Base-by-base conservation (phyloP, 2,329 filamentous ascomycete genomes). In the Ceratocystis variospora region DNA sequence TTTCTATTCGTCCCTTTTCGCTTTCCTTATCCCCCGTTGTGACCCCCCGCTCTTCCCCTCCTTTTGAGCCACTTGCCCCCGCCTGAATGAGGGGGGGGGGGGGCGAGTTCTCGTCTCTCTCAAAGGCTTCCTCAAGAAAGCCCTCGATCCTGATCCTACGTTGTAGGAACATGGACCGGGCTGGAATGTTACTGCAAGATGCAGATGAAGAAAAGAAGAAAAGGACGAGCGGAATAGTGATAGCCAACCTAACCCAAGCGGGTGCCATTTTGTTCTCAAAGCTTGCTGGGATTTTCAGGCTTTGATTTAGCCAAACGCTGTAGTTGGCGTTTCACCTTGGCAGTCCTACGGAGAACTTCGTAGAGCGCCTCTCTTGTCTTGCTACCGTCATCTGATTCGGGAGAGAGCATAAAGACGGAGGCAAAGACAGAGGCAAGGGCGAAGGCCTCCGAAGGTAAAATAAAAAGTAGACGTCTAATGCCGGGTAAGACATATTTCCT, bases 101-200 rank as follows among this genome's bases (percentile, higher is more conserved):
- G 22, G 22, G 22, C 22, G 28, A 28, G 28, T 28, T 33, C 12
- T 59, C 55, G 15, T 37, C 55, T n/a, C 46, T 22, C n/a, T 22
- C 19, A 17, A n/a, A n/a, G 17, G 19, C 19, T 53, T 10, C 12
- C 48, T 19, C 31, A n/a, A 59, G 25, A 33, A 59, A 59, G 55
- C 25, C 33, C 31, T 59, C 55, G 33, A 59, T 59, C 55, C 55
- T 59, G 31, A 59, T 59, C 55, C 55, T 59, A 33, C 55, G 55
- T 33, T 59, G 55, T n/a, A 37, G 55, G n/a, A 10, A 37, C 55
- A 59, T 59, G 55, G 55, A 5, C 31, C 55, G 25, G 22, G 31
- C 31, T 59, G 25, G 55, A 59, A 59, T 59, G 55, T 31, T 59
- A 59, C 12, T 28, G 33, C 55, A 25, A 55, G 19, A 19, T 15